phyloP scores from a whole-genome alignment of 495 filamentous ascomycete genomes.

The Penicillium macrosclerotiorum region DNA sequence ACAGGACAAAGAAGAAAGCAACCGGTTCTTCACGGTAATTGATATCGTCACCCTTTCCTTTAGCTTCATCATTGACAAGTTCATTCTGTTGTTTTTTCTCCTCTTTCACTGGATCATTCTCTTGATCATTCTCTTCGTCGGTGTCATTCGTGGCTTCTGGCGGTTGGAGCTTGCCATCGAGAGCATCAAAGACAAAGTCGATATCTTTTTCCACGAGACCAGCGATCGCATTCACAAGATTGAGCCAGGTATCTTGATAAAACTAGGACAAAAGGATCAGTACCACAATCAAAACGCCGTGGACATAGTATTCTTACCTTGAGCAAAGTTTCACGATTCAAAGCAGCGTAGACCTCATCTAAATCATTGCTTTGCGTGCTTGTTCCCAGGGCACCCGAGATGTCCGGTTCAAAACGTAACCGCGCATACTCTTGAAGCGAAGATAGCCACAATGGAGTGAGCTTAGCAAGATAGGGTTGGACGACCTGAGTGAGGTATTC shows the following conservation, averaged over 20 bases:
- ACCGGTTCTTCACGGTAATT: conserved; percentile 98
- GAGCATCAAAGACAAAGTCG: conserved; percentile 92
- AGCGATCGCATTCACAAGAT: conserved; percentile 94
- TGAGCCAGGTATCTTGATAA: conserved; percentile 97
- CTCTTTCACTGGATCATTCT: too few species aligned
- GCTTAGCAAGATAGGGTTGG: conserved; percentile 80
- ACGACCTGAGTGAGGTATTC: conserved; percentile 85
- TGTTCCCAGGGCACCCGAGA: conserved; percentile 80
- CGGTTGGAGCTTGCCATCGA: conserved; percentile 70
- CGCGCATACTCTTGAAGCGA: conserved; percentile 92
- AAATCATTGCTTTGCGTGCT: conserved; percentile 67
- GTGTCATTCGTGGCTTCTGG: conserved; percentile 12
- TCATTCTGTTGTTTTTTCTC: conserved; percentile 47
- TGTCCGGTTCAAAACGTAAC: conserved; percentile 92
- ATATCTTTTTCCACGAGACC: conserved; percentile 97
- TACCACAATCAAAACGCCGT: not conserved
- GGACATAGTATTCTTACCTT: conserved; percentile 45
- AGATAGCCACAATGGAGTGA: conserved; percentile 91
- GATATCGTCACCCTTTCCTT: conserved; percentile 68
- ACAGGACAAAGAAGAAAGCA: conserved; percentile 98
- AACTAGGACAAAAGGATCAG: conserved; percentile 54
- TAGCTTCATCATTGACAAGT: conserved; percentile 31
- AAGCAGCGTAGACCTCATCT: conserved; percentile 86
- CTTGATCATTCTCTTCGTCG: conserved; percentile 23
- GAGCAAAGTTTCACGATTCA: conserved; percentile 90